phyloP scores from a whole-genome alignment of 139 green algal species.

The Diplosphaera chodatii region DNA sequence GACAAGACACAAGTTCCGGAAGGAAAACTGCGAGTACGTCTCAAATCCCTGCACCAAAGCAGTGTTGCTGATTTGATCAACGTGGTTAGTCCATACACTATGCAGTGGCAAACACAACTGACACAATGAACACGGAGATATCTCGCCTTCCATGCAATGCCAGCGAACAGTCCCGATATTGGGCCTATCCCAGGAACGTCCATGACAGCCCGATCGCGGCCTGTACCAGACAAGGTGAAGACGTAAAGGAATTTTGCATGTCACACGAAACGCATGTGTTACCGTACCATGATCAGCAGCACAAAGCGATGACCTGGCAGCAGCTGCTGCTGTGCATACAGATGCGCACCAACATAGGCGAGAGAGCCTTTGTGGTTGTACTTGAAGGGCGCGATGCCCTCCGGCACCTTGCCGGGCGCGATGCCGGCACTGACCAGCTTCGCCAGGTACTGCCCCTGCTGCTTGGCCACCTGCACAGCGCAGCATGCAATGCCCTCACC shows the following conservation, averaged over 20 bases:
- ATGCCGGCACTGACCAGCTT: conserved; percentile 17
- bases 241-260: too few species aligned
- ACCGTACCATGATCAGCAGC: too few species aligned
- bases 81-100: too few species aligned
- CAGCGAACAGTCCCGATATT: conserved; percentile 51
- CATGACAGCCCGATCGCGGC: conserved; percentile 78
- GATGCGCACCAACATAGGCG: conserved; percentile 67
- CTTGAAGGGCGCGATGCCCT: conserved; percentile 32
- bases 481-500: too few species aligned
- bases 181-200: conserved; percentile 71
- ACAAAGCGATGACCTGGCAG: too few species aligned
- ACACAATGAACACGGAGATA: too few species aligned
- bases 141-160: conserved; percentile 66
- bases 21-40: conserved; percentile 70
- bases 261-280: too few species aligned
- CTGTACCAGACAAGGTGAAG: background rate
- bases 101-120: too few species aligned
- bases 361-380: conserved; percentile 73
- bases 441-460: conserved; percentile 81
- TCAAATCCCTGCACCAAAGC: conserved; percentile 64
- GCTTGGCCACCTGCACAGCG: conserved; percentile 67
- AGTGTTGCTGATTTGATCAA: too few species aligned
- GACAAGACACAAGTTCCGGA: conserved; percentile 80
- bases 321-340: background rate
- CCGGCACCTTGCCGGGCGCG: background rate